A percentile compares a stretch with the other conserved stretches of the same genome.
phyloP scores from a whole-genome alignment of 768 basidiomycete species.

The Tubosaeta brunneosetosa region DNA sequence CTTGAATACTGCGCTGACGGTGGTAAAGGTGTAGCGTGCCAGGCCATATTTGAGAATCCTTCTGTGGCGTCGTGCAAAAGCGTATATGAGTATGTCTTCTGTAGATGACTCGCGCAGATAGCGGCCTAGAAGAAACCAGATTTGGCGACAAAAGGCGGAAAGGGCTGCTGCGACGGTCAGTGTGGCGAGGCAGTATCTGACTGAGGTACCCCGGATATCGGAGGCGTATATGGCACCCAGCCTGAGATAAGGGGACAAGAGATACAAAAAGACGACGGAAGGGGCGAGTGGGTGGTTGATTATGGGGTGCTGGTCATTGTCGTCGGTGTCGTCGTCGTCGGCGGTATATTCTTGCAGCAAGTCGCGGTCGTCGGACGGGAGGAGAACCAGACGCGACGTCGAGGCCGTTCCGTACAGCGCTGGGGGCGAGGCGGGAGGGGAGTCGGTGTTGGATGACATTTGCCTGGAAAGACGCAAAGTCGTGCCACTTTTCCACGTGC shows the following conservation, averaged over 20 bases:
- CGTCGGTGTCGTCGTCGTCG: conserved; percentile 42
- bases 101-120: conserved; percentile 62
- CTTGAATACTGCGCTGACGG: conserved; percentile 41
- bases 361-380: conserved; percentile 45
- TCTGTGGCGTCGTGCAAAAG: conserved; percentile 52
- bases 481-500: conserved; percentile 17
- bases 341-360: conserved; percentile 28
- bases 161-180: conserved; percentile 52
- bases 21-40: conserved; percentile 43
- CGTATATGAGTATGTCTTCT: conserved; percentile 61
- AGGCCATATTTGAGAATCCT: conserved; percentile 43
- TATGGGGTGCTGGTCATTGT: conserved; percentile 13
- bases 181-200: conserved; percentile 46
- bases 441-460: conserved; percentile 5
- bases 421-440: conserved; percentile 2
- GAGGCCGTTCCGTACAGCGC: conserved; percentile 32
- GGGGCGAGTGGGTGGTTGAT: conserved; percentile 43
- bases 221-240: conserved; percentile 64
- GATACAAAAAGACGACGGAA: conserved; percentile 59
- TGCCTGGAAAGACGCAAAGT: neutral
- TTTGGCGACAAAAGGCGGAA: conserved; percentile 57
- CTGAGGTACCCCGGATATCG: conserved; percentile 39
- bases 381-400: conserved; percentile 58
- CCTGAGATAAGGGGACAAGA: conserved; percentile 63
- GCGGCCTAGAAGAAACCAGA: conserved; percentile 75